Evolutionary conservation across 768 basidiomycete genomes (phyloP), one percentile per base, ranked within the genome.

Genomic region (Phanerochaete carnosa): DNA sequence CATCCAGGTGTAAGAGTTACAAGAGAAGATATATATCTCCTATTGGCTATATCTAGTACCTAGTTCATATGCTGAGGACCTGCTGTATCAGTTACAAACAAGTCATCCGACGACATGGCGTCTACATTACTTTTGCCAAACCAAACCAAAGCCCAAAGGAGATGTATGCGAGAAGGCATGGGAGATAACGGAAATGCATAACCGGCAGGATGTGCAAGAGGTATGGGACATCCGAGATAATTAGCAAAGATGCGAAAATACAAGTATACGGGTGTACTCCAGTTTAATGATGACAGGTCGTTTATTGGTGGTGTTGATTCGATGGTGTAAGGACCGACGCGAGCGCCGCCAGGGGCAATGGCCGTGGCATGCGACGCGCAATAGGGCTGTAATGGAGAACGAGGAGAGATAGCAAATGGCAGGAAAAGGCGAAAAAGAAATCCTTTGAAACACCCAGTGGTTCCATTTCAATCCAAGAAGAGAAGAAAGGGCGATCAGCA

Each of bases 401-500:
- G 22, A 26, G 26, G 16, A n/a, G 45, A 39, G 33, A 51, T 8
- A 19, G 8, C 4, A 49, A 49, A 43, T 9, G 19, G 19, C 19
- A 43, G 19, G 11, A 43, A 43, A 43, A 43, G 39, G 19, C 39
- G 19, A 19, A 43, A 43, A 19, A 43, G n/a, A 26, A 33, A 51
- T 58, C 26, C 57, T 23, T 49, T 26, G 33, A 53, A 53, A 53
- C 22, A 55, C 16, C 45, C n/a, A 55, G 59, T 35, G 53, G 29
- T 55, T 60, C 58, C 58, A 30, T 55, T 35, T 53, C 39, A 29
- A 32, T 39, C 23, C 46, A 45, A 59, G 45, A 28, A 50, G 16
- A 19, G 19, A 43, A 11, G 19, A 43, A 19, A 4, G 39, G 47
- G 47, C 23, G 26, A 70, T 65, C 57, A 89, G 72, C 86, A 88